Evolutionary conservation across 192 early-diverging fungal species (phyloP).

Genomic region (Gorgonomyces haynaldii): DNA sequence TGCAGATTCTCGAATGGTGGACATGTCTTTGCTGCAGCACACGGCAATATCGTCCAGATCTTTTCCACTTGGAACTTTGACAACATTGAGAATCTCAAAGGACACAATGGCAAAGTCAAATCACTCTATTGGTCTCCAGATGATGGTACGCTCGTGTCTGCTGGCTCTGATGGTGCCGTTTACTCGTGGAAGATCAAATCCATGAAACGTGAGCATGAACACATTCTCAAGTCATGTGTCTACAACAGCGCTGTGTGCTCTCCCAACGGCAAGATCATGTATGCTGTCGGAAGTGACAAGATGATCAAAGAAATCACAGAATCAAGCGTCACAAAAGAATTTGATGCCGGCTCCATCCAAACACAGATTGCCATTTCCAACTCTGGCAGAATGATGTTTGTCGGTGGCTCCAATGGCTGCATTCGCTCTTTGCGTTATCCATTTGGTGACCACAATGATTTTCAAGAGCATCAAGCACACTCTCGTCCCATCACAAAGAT

Average conservation of each 20-base stretch:
- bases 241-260: conserved; percentile 31
- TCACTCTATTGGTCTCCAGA: conserved; percentile 40
- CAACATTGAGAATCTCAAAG: conserved; percentile 38
- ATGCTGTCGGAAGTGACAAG: conserved; percentile 42
- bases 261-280: conserved; percentile 32
- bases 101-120: conserved; percentile 43
- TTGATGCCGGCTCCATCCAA: conserved; percentile 24
- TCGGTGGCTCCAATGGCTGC: conserved; percentile 33
- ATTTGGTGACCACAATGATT: conserved; percentile 31
- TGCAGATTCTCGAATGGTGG: conserved; percentile 44
- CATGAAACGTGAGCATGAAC: conserved; percentile 39
- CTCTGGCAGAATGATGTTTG: conserved; percentile 48
- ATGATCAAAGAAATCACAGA: conserved; percentile 51
- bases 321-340: conserved; percentile 31
- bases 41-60: conserved; percentile 41
- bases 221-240: conserved; percentile 38
- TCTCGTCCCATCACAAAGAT: conserved; percentile 27
- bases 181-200: conserved; percentile 34
- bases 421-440: conserved; percentile 39
- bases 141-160: conserved; percentile 34
- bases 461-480: conserved; percentile 44
- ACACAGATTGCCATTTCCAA: conserved; percentile 41
- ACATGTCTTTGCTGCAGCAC: conserved; percentile 42
- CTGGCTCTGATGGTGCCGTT: conserved; percentile 47
- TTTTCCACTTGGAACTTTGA: conserved; percentile 45